Percentiles rank a stretch among this genome's conserved stretches.
These are phyloP conservation scores for Ceratocystis alfenasii DNA, from an alignment of 2,329 filamentous ascomycete genomes.

Conservation along the genomic window DNA sequence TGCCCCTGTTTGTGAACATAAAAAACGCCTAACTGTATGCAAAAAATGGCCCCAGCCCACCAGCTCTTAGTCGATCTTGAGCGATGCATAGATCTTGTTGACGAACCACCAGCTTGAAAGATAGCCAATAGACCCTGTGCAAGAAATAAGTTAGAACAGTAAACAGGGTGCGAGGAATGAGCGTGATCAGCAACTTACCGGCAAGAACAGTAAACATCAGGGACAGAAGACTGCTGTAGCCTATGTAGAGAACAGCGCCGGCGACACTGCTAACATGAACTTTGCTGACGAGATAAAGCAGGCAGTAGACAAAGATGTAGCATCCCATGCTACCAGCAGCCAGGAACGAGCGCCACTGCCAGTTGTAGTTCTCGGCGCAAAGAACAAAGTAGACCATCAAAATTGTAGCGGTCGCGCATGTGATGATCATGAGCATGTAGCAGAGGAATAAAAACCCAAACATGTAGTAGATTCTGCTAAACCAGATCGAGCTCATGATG, in stretches of 20 bases:
- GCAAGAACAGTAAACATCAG: constrained; percentile 89
- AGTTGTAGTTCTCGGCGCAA: constrained; percentile 94
- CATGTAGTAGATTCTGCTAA: constrained; percentile 99
- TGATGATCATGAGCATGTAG: constrained; percentile 95
- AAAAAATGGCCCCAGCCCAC: background rate
- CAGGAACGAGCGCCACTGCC: constrained; percentile 94
- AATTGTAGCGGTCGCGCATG: constrained; percentile 81
- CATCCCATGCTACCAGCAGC: constrained; percentile 80
- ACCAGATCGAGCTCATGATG: constrained; percentile 99
- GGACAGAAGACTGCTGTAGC: constrained; percentile 80
- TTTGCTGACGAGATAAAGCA: constrained; percentile 84
- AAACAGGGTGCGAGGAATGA: background rate
- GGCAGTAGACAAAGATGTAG: constrained; percentile 84
- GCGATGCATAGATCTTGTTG: constrained; percentile 87
- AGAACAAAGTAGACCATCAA: constrained; percentile 93
- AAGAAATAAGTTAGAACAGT: constrained; percentile 21
- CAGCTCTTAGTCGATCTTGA: constrained; percentile 73
- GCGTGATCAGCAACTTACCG: constrained; percentile 46
- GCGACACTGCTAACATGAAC: constrained; percentile 74
- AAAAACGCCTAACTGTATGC: background rate
- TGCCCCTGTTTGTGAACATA: background rate
- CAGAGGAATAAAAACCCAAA: constrained; percentile 97
- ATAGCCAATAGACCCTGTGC: constrained; percentile 80
- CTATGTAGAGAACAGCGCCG: constrained; percentile 81
- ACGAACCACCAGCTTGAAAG: constrained; percentile 92